These are phyloP conservation scores for Solanum boliviense DNA, from an alignment of 257 asterid genomes.

Conservation along the genomic window DNA sequence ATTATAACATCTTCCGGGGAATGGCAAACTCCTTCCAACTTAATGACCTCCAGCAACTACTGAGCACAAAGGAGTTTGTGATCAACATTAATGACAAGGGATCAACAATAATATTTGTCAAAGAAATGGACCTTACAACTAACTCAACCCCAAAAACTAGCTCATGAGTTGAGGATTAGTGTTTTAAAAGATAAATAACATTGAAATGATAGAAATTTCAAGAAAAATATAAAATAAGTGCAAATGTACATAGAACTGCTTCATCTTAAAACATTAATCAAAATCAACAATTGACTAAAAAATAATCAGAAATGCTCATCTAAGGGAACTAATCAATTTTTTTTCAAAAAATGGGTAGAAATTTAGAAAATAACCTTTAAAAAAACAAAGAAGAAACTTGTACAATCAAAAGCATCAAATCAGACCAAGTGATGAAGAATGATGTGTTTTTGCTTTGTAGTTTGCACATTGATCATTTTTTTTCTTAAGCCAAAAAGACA, in stretches of 20 bases:
- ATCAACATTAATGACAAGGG: not conserved
- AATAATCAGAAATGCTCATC: not conserved
- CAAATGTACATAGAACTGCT: not conserved
- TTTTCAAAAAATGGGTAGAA: too few species aligned
- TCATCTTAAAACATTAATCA: not conserved
- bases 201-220: not conserved
- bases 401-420: too few species aligned
- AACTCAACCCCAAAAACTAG: not conserved
- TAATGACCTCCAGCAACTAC: slow-evolving; percentile 83
- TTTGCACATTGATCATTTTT: too few species aligned
- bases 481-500: too few species aligned
- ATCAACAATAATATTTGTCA: not conserved
- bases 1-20: slow-evolving; percentile 58
- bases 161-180: not conserved
- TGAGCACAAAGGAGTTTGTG: not conserved
- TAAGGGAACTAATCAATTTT: too few species aligned
- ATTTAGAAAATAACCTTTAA: too few species aligned
- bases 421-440: too few species aligned
- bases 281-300: too few species aligned
- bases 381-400: too few species aligned
- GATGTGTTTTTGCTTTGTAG: too few species aligned
- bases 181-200: not conserved
- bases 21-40: slow-evolving; percentile 66
- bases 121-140: not conserved
- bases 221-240: not conserved